Conservation (phyloP, 352 stramenopile species). For the Pythium biforme region DNA sequence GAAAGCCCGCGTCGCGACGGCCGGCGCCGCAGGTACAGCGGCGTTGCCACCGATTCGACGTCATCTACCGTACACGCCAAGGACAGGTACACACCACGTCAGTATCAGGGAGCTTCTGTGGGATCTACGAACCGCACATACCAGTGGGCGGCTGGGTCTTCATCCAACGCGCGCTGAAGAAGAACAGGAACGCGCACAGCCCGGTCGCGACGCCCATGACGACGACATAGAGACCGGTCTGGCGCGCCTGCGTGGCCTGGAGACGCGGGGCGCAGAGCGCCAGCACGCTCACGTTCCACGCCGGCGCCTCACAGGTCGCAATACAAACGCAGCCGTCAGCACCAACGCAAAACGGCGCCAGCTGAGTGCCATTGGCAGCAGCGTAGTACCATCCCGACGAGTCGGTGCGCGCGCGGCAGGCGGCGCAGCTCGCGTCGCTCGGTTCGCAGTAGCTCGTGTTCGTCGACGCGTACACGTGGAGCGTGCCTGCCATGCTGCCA, state of each 20-base stretch:
- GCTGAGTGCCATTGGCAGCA: not conserved
- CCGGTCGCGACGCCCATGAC: constrained; percentile 1
- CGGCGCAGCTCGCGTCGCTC: constrained; percentile 37
- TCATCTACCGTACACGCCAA: not conserved
- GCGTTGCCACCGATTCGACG: not conserved
- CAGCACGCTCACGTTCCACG: constrained; percentile 43
- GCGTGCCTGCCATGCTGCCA: constrained; percentile 35
- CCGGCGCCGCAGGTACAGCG: not conserved
- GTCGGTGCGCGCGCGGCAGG: constrained; percentile 26
- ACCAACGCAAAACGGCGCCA: constrained; percentile 46
- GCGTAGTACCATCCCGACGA: constrained; percentile 29
- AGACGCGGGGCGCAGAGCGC: constrained; percentile 12
- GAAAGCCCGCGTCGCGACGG: not conserved
- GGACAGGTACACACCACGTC: too few relatives aligned
- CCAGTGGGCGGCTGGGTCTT: not conserved
- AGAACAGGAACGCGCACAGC: constrained; percentile 10
- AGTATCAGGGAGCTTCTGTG: too few relatives aligned
- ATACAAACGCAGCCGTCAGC: constrained; percentile 46
- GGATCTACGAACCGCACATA: too few relatives aligned
- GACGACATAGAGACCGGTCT: constrained; percentile 14
- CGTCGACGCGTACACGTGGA: constrained; percentile 40
- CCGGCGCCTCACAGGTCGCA: constrained; percentile 39
- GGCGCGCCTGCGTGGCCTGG: not conserved
- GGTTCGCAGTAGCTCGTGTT: constrained; percentile 55
- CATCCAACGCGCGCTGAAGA: constrained; percentile 16